Evolutionary conservation across 2,329 filamentous ascomycete species (phyloP).

Genomic region (Colletotrichum acutatum): DNA sequence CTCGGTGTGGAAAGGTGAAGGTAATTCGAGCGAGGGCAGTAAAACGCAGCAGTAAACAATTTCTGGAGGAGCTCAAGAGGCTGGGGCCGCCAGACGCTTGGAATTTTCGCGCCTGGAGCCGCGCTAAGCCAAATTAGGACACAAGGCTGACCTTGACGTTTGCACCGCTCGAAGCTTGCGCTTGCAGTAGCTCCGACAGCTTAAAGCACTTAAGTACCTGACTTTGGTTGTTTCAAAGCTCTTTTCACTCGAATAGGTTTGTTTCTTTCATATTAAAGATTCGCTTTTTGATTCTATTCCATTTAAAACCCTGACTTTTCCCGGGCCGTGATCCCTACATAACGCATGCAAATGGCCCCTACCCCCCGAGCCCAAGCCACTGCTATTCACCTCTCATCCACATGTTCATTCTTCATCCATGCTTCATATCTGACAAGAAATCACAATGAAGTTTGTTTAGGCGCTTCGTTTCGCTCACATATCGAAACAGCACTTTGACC

Average conservation of each 20-base stretch:
- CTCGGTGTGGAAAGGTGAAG: slow-evolving; percentile 32
- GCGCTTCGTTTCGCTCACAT: background rate
- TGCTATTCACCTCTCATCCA: background rate
- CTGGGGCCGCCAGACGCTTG: slow-evolving; percentile 45
- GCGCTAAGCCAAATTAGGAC: slow-evolving; percentile 48
- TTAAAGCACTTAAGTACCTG: background rate
- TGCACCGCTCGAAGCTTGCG: background rate
- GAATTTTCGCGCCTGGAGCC: slow-evolving; percentile 47
- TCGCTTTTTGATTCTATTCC: background rate
- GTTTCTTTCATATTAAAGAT: background rate
- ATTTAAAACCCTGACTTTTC: background rate
- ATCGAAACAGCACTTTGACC: background rate
- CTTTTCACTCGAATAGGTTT: background rate
- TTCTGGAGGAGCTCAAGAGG: slow-evolving; percentile 45
- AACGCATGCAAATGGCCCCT: background rate
- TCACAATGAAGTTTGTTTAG: background rate
- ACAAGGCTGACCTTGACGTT: slow-evolving; percentile 45
- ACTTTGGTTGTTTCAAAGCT: background rate
- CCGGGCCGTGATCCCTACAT: background rate
- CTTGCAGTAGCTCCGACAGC: background rate
- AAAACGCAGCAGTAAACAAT: slow-evolving; percentile 43
- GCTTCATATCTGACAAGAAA: background rate
- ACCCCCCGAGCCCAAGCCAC: background rate
- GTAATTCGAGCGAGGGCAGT: slow-evolving; percentile 19
- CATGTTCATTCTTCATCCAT: background rate